phyloP scores from a whole-genome alignment of 2,329 filamentous ascomycete genomes.

The Cytospora piceae region DNA sequence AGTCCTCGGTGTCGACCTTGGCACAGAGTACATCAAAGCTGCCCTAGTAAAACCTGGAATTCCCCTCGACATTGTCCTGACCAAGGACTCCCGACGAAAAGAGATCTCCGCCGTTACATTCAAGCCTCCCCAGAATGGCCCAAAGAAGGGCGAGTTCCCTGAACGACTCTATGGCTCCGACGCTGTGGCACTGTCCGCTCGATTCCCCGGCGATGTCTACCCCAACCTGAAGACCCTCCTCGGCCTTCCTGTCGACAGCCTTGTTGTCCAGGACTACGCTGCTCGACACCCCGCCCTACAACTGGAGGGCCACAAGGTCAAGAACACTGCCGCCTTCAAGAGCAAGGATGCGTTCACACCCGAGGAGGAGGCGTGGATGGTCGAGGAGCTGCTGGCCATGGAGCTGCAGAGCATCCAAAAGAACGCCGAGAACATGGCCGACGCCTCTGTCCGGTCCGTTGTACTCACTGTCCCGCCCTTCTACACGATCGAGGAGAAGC shows the following conservation, averaged over 20 bases:
- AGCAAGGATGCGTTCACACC: constrained; percentile 67
- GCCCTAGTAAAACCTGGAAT: constrained; percentile 95
- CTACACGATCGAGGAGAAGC: constrained; percentile 88
- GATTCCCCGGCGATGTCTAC: constrained; percentile 93
- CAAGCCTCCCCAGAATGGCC: constrained; percentile 75
- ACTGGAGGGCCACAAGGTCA: constrained; percentile 60
- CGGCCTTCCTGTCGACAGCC: constrained; percentile 68
- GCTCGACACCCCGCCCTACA: constrained; percentile 78
- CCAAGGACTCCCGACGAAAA: constrained; percentile 97
- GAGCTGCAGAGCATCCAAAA: constrained; percentile 87
- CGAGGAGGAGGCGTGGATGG: constrained; percentile 69
- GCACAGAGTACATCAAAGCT: constrained; percentile 96
- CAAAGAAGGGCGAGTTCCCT: constrained; percentile 71
- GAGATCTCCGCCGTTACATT: constrained; percentile 90
- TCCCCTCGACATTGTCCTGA: constrained; percentile 95
- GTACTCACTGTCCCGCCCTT: constrained; percentile 91
- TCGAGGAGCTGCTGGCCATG: constrained; percentile 96
- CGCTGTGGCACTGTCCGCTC: constrained; percentile 81
- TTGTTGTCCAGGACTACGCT: constrained; percentile 70
- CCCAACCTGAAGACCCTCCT: constrained; percentile 90
- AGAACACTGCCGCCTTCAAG: constrained; percentile 79
- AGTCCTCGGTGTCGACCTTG: constrained; percentile 90
- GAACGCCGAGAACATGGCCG: constrained; percentile 84
- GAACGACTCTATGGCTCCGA: constrained; percentile 92
- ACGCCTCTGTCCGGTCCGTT: constrained; percentile 72